Base-by-base conservation (phyloP, 345 rosid genomes). In the Leavenworthia alabamica region DNA sequence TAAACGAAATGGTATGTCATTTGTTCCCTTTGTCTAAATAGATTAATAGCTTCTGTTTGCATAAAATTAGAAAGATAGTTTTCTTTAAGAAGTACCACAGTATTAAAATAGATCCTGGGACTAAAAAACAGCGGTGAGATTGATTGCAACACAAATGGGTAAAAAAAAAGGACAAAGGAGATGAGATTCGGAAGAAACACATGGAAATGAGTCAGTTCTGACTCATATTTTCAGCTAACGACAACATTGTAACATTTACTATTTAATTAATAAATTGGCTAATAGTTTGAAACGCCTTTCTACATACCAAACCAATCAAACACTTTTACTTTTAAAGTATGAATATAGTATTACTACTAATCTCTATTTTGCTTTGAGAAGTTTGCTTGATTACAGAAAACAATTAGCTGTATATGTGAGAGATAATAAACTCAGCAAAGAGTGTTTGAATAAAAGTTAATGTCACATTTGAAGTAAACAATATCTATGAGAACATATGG, bases 191-290 rank as follows among this genome's bases (percentile, higher is more conserved):
- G 26, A 49, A 31, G 22, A 20, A 1, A 50, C 15, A 56, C 10
- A 19, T 20, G 43, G 15, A 22, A 29, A 40, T 50, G 60, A 27
- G 66, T 68, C 66, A 50, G 31, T 31, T 59, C 72, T 32, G 72
- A 68, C 66, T 68, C 66, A 58, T 29, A 12, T 52, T 22, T 57
- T 39, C 37, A 8, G 22, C 28, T 49, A 49, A 67, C 44, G 65
- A 67, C 72, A 67, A 45, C 71, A 36, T n/a, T 12, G 11, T 26
- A 26, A 45, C 28, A 55, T 17, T 56, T 33, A n/a, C n/a, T 20
- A 5, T 12, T 4, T 60, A 43, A 43, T 13, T 20, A 20, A 20
- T 20, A 20, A 20, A n/a, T n/a, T n/a, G n/a, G n/a, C n/a, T n/a
- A n/a, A n/a, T n/a, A n/a, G n/a, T n/a, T n/a, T 33, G 37, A 15